Evolutionary conservation across 2,329 filamentous ascomycete species (phyloP).

Genomic region (Xylaria sp.): DNA sequence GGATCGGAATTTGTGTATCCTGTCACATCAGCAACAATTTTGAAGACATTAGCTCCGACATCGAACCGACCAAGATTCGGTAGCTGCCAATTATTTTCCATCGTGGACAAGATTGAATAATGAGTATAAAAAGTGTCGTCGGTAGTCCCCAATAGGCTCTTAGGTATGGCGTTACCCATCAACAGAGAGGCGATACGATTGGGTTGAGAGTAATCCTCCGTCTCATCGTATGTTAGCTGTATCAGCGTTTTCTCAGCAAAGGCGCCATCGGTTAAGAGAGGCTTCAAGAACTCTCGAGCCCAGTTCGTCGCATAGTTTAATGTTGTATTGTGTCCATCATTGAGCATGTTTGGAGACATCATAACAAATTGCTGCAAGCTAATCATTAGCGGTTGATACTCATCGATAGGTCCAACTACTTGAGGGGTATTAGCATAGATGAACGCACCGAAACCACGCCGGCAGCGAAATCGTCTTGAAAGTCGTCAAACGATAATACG

Average conservation of each 20-base stretch:
- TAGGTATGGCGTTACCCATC: conserved; percentile 72
- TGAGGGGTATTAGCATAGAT: not conserved
- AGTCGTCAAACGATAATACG: conserved; percentile 67
- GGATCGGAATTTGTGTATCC: conserved; percentile 55
- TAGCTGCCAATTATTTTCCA: conserved; percentile 72
- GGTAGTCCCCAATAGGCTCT: conserved; percentile 66
- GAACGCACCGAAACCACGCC: conserved; percentile 55
- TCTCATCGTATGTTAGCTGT: conserved; percentile 81
- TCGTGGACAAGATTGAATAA: conserved; percentile 54
- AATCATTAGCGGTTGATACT: not conserved
- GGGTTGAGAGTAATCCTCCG: conserved; percentile 67
- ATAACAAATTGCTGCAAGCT: conserved; percentile 62
- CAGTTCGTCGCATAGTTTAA: conserved; percentile 73
- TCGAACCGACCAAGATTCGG: conserved; percentile 46
- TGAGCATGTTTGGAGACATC: conserved; percentile 68
- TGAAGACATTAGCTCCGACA: conserved; percentile 58
- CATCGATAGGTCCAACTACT: not conserved
- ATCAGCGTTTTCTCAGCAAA: conserved; percentile 79
- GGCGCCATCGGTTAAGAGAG: conserved; percentile 68
- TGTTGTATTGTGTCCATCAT: conserved; percentile 73
- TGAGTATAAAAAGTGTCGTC: conserved; percentile 75
- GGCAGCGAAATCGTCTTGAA: conserved; percentile 61
- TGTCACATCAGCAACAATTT: conserved; percentile 63
- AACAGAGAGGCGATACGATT: conserved; percentile 76
- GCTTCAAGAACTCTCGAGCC: conserved; percentile 70